Conservation (phyloP, 2,329 filamentous ascomycete genomes). For the Aspergillus brasiliensis region DNA sequence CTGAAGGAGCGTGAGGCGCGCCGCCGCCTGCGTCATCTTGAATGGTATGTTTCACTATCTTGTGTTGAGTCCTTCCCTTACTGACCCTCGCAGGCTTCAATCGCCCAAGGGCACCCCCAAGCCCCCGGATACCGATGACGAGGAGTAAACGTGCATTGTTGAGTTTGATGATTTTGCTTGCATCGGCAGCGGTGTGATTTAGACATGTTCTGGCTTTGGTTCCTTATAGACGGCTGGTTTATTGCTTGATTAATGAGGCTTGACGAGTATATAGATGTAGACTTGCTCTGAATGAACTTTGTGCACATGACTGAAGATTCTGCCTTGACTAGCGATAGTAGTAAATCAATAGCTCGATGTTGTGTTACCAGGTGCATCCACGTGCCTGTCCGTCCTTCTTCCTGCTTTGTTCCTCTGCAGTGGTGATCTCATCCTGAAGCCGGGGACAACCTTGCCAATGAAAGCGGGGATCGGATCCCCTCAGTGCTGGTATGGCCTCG, state of each 20-base stretch:
- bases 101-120: constrained; percentile 81
- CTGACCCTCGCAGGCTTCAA: constrained; percentile 67
- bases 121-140: constrained; percentile 76
- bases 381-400: neutral
- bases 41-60: constrained; percentile 49
- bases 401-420: too few relatives aligned
- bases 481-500: too few relatives aligned
- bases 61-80: constrained; percentile 11
- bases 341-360: too few relatives aligned
- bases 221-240: neutral
- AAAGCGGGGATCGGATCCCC: neutral
- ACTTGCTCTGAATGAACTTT: neutral
- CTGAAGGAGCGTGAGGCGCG: constrained; percentile 90
- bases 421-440: too few relatives aligned
- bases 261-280: constrained; percentile 3
- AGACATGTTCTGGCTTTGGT: neutral
- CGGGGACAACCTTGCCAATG: neutral
- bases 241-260: neutral
- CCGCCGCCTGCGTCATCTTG: constrained; percentile 78
- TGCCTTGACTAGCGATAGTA: too few relatives aligned
- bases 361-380: neutral
- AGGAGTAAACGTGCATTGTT: constrained; percentile 47
- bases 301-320: neutral
- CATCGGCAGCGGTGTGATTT: constrained; percentile 1
- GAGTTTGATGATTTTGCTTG: neutral